Percentiles rank a stretch among this genome's conserved stretches.
These are phyloP conservation scores for Raddia distichophylla DNA, from an alignment of 176 grass and related monocot species.

Conservation along the genomic window DNA sequence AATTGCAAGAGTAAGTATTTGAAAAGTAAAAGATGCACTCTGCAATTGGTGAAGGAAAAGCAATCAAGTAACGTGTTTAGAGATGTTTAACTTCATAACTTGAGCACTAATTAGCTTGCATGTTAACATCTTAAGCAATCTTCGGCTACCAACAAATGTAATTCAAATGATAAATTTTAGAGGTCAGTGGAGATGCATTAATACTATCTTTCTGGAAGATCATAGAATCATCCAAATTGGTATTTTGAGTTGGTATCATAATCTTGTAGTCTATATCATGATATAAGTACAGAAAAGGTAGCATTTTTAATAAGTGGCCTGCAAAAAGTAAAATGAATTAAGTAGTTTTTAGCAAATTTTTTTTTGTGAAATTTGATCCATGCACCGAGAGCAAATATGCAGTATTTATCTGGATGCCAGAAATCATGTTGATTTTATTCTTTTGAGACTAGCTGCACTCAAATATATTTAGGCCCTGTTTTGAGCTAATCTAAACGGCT, in stretches of 20 bases:
- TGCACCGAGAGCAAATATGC: conserved; percentile 12
- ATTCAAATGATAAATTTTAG: background rate
- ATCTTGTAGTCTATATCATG: conserved; percentile 6
- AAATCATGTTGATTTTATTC: conserved; percentile 31
- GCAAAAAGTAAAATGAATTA: conserved; percentile 1
- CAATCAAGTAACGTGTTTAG: background rate
- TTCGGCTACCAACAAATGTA: conserved; percentile 11
- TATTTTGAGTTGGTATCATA: background rate
- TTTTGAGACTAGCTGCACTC: background rate
- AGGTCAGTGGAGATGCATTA: background rate
- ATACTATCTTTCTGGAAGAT: conserved; percentile 23
- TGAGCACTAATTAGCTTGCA: conserved; percentile 24
- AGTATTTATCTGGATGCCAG: conserved; percentile 19
- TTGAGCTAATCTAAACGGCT: no score
- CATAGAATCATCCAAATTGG: conserved; percentile 8
- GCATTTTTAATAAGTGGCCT: background rate
- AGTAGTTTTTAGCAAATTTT: conserved; percentile 25
- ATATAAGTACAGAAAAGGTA: background rate
- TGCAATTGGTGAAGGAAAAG: conserved; percentile 3
- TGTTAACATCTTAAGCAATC: background rate
- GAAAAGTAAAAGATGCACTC: background rate
- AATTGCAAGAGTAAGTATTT: conserved; percentile 79
- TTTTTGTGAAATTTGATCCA: background rate
- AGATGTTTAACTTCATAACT: conserved; percentile 18
- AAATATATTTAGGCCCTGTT: background rate